phyloP scores from a whole-genome alignment of 1,284 basidiomycete genomes.

The Schizophyllum amplum region DNA sequence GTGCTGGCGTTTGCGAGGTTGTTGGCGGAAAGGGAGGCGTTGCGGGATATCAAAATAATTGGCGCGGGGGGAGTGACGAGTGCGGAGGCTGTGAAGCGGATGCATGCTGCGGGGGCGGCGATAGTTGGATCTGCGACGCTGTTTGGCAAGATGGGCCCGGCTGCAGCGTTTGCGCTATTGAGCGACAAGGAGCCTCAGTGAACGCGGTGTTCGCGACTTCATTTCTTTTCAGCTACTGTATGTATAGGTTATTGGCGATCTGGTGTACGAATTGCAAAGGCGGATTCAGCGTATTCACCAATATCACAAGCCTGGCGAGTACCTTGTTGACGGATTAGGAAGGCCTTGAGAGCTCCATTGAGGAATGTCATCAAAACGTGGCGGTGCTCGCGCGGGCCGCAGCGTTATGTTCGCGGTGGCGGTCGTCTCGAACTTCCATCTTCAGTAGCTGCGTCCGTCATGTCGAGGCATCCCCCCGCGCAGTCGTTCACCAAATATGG shows the following conservation, averaged over 20 bases:
- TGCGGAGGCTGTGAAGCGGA: conserved; percentile 47
- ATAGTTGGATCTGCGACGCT: conserved; percentile 70
- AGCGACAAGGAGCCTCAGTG: conserved; percentile 6
- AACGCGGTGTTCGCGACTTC: no score
- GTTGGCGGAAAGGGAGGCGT: conserved; percentile 26
- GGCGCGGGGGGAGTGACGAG: conserved; percentile 75
- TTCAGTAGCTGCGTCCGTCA: neutral
- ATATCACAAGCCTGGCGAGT: no score
- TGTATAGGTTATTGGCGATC: neutral
- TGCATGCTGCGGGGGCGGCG: conserved; percentile 61
- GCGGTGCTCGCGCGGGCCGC: neutral
- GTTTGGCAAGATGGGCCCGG: conserved; percentile 51
- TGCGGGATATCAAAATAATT: conserved; percentile 50
- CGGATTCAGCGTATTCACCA: no score
- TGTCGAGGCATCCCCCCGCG: neutral
- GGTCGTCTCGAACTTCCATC: no score
- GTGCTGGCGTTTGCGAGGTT: conserved; percentile 52
- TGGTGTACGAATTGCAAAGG: neutral
- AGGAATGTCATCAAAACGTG: neutral
- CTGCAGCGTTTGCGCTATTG: conserved; percentile 56
- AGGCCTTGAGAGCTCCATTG: neutral
- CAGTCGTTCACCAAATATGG: conserved; percentile 48
- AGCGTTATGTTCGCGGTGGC: neutral
- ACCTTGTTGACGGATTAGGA: neutral
- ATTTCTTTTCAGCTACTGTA: no score